A percentile compares a stretch with the other conserved stretches of the same genome.
Conservation (phyloP, 345 rosid genomes). For the Cardamine chenopodiifolia region DNA sequence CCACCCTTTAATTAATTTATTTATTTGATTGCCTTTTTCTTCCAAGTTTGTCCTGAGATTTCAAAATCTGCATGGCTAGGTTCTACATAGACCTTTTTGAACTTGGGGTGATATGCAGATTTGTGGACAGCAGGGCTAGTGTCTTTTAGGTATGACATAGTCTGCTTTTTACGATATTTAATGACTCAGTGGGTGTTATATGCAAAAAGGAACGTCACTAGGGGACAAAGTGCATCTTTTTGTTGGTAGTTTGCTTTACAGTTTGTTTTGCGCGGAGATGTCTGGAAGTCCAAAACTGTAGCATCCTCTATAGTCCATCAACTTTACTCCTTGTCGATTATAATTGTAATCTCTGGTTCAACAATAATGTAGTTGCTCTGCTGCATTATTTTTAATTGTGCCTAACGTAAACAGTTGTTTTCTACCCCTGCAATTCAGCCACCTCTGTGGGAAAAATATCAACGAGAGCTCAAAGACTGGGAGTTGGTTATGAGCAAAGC, state of each 20-base stretch:
- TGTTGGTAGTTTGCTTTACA: slow-evolving; percentile 8
- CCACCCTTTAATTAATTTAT: background rate
- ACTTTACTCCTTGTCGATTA: background rate
- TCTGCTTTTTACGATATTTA: slow-evolving; percentile 6
- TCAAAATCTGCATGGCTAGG: slow-evolving; percentile 20
- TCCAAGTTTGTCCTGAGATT: background rate
- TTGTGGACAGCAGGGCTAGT: background rate
- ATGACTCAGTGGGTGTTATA: background rate
- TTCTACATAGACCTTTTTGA: slow-evolving; percentile 4
- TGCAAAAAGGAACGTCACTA: background rate
- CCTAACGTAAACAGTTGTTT: slow-evolving; percentile 16
- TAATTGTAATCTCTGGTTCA: slow-evolving; percentile 13
- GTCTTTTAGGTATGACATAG: slow-evolving; percentile 1
- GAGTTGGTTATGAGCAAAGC: slow-evolving; percentile 62
- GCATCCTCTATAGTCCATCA: slow-evolving; percentile 5
- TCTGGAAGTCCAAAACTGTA: slow-evolving; percentile 6
- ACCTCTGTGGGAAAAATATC: slow-evolving; percentile 91
- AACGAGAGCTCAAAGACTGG: slow-evolving; percentile 78
- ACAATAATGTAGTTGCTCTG: background rate
- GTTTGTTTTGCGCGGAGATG: background rate
- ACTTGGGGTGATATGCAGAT: slow-evolving; percentile 17
- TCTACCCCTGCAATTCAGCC: slow-evolving; percentile 54
- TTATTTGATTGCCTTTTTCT: background rate
- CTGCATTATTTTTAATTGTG: background rate
- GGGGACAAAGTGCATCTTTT: background rate